Conservation (phyloP, 345 rosid species). For the Corchorus olitorius region DNA sequence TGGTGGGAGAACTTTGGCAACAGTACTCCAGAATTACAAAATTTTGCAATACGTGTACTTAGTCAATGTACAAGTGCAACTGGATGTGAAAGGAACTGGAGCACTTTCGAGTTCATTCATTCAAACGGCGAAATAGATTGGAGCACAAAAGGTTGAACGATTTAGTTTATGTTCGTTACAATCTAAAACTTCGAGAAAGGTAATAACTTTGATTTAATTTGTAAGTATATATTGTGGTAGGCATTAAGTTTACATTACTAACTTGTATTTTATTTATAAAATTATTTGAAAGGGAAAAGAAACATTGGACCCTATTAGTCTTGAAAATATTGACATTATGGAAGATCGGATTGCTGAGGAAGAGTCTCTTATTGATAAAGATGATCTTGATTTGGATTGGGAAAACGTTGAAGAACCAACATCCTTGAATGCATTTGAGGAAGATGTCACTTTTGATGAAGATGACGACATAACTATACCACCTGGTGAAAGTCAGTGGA, state of each 20-base stretch:
- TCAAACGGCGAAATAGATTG: no score
- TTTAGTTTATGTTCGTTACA: no score
- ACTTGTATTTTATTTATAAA: not conserved
- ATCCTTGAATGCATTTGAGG: not conserved
- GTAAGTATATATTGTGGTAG: no score
- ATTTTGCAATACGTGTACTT: not conserved
- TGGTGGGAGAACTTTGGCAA: not conserved
- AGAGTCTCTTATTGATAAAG: not conserved
- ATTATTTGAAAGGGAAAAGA: not conserved
- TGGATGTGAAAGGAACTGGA: not conserved
- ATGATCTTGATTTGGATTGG: not conserved
- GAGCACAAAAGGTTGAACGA: no score
- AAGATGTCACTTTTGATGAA: not conserved
- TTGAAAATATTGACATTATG: not conserved
- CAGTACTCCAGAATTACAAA: not conserved
- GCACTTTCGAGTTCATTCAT: not conserved
- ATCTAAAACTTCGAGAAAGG: not conserved
- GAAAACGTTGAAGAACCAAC: not conserved
- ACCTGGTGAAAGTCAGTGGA: not conserved
- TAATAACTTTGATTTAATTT: not conserved
- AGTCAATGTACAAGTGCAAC: constrained; percentile 1
- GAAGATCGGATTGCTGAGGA: not conserved
- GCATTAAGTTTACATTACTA: no score
- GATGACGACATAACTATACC: not conserved
- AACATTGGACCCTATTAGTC: not conserved